phyloP scores from a whole-genome alignment of 1,139 yeast species.

The Hansenula lynferdii region DNA sequence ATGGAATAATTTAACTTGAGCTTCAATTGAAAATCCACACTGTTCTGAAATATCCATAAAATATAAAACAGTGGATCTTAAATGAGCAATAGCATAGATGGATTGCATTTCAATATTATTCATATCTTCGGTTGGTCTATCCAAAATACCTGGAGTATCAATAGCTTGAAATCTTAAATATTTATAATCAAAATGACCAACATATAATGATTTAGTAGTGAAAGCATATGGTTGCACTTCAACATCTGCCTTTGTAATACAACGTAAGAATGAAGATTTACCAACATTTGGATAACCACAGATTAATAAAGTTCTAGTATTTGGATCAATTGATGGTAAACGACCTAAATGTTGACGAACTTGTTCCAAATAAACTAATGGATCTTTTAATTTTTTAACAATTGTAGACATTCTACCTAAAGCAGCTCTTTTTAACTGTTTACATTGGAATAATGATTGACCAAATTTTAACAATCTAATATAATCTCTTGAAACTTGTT shows the following conservation, averaged over 20 bases:
- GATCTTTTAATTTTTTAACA: conserved; percentile 90
- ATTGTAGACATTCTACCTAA: conserved; percentile 99
- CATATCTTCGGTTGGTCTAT: conserved; percentile 99
- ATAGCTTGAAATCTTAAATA: conserved; percentile 97
- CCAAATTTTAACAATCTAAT: conserved; percentile 92
- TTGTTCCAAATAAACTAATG: conserved; percentile 89
- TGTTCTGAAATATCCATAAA: conserved; percentile 98
- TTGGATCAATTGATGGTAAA: conserved; percentile 96
- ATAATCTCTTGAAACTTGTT: conserved; percentile 94
- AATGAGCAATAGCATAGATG: conserved; percentile 96
- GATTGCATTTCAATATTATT: conserved; percentile 99
- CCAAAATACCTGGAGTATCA: conserved; percentile 98
- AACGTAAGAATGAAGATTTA: conserved; percentile 88
- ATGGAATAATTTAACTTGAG: conserved; percentile 94
- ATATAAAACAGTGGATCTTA: conserved; percentile 92
- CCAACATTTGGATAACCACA: conserved; percentile 99
- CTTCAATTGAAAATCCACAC: conserved; percentile 97
- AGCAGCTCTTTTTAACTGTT: conserved; percentile 97
- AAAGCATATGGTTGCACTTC: conserved; percentile 99
- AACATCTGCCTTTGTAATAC: conserved; percentile 96
- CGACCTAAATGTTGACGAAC: conserved; percentile 99
- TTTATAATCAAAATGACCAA: conserved; percentile 97
- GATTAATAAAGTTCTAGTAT: conserved; percentile 92
- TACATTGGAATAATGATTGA: conserved; percentile 96
- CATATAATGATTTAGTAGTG: conserved; percentile 92